Evolutionary conservation across 805 yeast species (phyloP).

Genomic region (Ogataea parapolymorpha): DNA sequence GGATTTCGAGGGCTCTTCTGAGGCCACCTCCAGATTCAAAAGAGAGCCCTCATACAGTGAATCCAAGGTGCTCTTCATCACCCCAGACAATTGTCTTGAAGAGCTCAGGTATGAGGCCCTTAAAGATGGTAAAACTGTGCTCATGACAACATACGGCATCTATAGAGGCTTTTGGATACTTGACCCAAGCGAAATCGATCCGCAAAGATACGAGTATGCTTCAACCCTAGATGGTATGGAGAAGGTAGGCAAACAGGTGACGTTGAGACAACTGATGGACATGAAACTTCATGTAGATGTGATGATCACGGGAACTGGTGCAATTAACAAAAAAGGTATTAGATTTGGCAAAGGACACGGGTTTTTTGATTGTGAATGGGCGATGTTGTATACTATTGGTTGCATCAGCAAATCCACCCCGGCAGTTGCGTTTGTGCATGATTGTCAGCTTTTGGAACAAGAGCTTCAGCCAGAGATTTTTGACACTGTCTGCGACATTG

Average conservation of each 20-base stretch:
- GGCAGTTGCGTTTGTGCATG: constrained; percentile 32
- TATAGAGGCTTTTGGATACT: constrained; percentile 28
- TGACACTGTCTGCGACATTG: constrained; percentile 32
- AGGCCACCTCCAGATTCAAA: constrained; percentile 20
- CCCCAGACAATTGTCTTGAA: constrained; percentile 33
- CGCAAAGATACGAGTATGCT: constrained; percentile 21
- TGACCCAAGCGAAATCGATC: constrained; percentile 23
- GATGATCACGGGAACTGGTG: constrained; percentile 34
- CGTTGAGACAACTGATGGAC: constrained; percentile 19
- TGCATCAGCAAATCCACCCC: constrained; percentile 20
- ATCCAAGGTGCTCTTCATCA: constrained; percentile 23
- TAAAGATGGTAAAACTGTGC: constrained; percentile 24
- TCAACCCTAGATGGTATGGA: constrained; percentile 33
- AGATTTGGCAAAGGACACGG: constrained; percentile 35
- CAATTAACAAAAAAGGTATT: constrained; percentile 30
- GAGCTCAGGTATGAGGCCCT: constrained; percentile 25
- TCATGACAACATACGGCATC: constrained; percentile 32
- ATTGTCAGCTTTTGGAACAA: constrained; percentile 29
- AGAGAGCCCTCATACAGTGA: constrained; percentile 13
- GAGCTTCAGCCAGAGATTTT: constrained; percentile 29
- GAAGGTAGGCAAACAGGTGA: constrained; percentile 20
- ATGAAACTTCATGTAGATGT: constrained; percentile 18
- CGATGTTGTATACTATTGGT: constrained; percentile 28
- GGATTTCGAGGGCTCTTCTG: constrained; percentile 29
- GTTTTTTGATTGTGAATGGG: constrained; percentile 33